Percentiles rank a stretch among this genome's conserved stretches.
Evolutionary conservation across 2,329 filamentous ascomycete genomes (phyloP).

Genomic region (Ophiostoma sp.): DNA sequence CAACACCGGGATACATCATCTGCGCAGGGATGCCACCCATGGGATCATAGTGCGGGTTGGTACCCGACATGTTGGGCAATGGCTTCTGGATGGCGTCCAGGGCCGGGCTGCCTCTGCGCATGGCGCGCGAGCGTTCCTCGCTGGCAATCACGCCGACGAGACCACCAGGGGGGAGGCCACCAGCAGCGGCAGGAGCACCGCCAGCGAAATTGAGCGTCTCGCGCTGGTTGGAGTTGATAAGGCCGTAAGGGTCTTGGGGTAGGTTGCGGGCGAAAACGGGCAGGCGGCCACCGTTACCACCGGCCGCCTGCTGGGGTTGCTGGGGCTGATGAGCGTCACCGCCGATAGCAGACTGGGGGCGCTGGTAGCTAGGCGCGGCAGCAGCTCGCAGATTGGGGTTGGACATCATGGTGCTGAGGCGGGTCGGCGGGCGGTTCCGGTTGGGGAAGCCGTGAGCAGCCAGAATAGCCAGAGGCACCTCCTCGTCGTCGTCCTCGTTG

Average conservation of each 20-base stretch:
- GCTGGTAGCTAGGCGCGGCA: constrained; percentile 42
- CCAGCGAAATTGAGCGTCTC: constrained; percentile 69
- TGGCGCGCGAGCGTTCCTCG: constrained; percentile 72
- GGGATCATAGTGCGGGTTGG: constrained; percentile 40
- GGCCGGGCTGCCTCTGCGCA: constrained; percentile 73
- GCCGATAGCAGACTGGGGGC: constrained; percentile 47
- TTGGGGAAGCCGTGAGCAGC: constrained; percentile 84
- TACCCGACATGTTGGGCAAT: constrained; percentile 28
- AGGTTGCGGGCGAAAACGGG: constrained; percentile 79
- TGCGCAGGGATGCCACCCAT: constrained; percentile 45
- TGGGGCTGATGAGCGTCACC: constrained; percentile 34
- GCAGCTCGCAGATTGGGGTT: constrained; percentile 64
- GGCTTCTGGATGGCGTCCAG: constrained; percentile 45
- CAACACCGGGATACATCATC: constrained; percentile 41
- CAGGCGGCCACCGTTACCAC: constrained; percentile 45
- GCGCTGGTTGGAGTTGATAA: constrained; percentile 65
- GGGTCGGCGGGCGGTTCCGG: constrained; percentile 68
- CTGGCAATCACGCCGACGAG: constrained; percentile 82
- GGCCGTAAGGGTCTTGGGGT: constrained; percentile 76
- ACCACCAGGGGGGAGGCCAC: constrained; percentile 60
- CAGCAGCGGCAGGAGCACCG: constrained; percentile 36
- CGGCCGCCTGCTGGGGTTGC: constrained; percentile 25
- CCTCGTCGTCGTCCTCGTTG: constrained; percentile 68
- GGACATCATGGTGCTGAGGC: constrained; percentile 58
- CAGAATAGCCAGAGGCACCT: constrained; percentile 78